Conservation (phyloP, 2,329 filamentous ascomycete genomes). For the Colletotrichum eleusines region DNA sequence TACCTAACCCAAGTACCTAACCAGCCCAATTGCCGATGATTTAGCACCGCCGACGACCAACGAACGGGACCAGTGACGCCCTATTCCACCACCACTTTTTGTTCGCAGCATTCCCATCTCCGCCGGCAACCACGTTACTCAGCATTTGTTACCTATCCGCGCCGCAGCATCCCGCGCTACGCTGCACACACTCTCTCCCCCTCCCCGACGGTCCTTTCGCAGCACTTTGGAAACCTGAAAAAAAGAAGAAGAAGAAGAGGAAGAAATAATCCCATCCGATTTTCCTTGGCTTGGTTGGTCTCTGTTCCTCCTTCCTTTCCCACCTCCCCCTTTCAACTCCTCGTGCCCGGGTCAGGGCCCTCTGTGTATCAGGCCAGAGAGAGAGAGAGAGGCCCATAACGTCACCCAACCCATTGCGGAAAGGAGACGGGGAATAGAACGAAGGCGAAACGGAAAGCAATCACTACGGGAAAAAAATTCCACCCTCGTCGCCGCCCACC, state of each 20-base stretch:
- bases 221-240: background rate
- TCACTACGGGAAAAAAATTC: background rate
- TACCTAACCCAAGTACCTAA: no score
- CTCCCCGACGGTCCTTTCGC: conserved; percentile 34
- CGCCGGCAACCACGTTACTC: conserved; percentile 22
- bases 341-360: conserved; percentile 32
- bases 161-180: conserved; percentile 15
- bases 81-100: conserved; percentile 18
- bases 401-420: conserved; percentile 39
- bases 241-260: background rate
- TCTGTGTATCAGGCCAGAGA: conserved; percentile 18
- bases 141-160: conserved; percentile 34
- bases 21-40: conserved; percentile 37
- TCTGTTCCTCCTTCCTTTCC: background rate
- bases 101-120: conserved; percentile 30
- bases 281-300: background rate
- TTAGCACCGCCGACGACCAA: conserved; percentile 20
- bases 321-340: conserved; percentile 1
- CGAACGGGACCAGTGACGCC: conserved; percentile 5
- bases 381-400: conserved; percentile 35
- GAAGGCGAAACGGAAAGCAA: conserved; percentile 40
- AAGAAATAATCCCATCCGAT: background rate
- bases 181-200: background rate
- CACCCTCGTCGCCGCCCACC: conserved; percentile 28
- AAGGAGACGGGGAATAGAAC: conserved; percentile 39